Conservation (phyloP, 345 rosid species). For the Euphorbia peplus region DNA sequence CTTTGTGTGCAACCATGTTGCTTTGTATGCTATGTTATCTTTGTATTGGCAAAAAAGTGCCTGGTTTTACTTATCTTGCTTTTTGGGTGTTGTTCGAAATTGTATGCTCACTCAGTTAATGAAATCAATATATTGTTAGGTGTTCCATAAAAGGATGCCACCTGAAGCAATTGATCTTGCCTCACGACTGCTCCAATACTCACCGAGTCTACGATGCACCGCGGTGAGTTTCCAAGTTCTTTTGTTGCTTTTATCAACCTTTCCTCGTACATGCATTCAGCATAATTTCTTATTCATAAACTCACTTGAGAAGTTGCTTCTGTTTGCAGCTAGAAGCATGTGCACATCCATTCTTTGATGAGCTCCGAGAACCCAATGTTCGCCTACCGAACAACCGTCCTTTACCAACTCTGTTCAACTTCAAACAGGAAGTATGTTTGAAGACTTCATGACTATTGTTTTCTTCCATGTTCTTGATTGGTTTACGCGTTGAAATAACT, state of each 20-base stretch:
- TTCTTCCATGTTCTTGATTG: not conserved
- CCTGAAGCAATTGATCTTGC: conserved; percentile 39
- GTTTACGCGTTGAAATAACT: too few species aligned
- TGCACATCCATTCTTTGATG: conserved; percentile 39
- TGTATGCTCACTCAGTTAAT: not conserved
- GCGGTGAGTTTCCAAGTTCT: conserved; percentile 19
- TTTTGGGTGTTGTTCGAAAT: not conserved
- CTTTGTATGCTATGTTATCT: not conserved
- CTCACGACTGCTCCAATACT: conserved; percentile 32
- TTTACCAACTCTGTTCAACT: conserved; percentile 32
- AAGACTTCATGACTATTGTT: not conserved
- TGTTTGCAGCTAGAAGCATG: conserved; percentile 33
- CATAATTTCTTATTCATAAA: not conserved
- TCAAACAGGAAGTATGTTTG: conserved; percentile 56
- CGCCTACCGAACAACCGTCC: conserved; percentile 34
- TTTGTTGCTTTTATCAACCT: not conserved
- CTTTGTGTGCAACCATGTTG: not conserved
- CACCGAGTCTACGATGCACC: conserved; percentile 35
- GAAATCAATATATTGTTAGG: conserved; percentile 14
- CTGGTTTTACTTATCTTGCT: not conserved
- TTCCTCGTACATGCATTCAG: not conserved
- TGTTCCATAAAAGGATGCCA: conserved; percentile 38
- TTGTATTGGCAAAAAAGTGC: not conserved
- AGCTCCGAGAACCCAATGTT: conserved; percentile 34
- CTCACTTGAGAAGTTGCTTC: not conserved